These are phyloP conservation scores for Setomelanomma holmii DNA, from an alignment of 2,329 filamentous ascomycete species.

Conservation along the genomic window DNA sequence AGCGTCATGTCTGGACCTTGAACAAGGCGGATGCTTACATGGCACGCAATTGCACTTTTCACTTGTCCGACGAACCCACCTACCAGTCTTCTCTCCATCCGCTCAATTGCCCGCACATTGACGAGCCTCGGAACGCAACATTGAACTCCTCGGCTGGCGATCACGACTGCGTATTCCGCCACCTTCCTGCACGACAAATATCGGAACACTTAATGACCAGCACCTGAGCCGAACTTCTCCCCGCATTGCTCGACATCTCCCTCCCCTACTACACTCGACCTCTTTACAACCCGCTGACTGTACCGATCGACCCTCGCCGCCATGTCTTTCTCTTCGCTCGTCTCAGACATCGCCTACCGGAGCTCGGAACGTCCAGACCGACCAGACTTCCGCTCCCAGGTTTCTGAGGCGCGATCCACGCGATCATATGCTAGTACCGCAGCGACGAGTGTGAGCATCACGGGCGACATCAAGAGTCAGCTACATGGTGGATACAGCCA, in stretches of 20 bases:
- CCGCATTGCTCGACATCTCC: constrained; percentile 1
- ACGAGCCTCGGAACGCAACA: constrained; percentile 4
- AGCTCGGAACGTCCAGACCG: constrained; percentile 47
- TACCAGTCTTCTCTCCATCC: not conserved
- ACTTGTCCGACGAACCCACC: not conserved
- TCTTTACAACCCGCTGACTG: no score
- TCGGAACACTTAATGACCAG: constrained; percentile 3
- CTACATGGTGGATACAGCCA: constrained; percentile 61
- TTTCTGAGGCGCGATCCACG: constrained; percentile 56
- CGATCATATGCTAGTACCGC: constrained; percentile 60
- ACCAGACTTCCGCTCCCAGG: constrained; percentile 53
- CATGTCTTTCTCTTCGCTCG: constrained; percentile 62
- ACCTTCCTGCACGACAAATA: constrained; percentile 10
- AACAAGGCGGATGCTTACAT: not conserved
- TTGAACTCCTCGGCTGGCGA: constrained; percentile 14
- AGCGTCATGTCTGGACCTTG: not conserved
- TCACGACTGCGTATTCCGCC: constrained; percentile 13
- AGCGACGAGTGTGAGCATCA: constrained; percentile 60
- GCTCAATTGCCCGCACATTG: not conserved
- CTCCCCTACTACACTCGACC: no score
- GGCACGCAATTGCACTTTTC: not conserved
- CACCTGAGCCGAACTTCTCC: constrained; percentile 4
- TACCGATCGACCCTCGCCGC: constrained; percentile 3
- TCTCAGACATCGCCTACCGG: constrained; percentile 59
- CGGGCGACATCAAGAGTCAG: constrained; percentile 60